A percentile compares a stretch with the other conserved stretches of the same genome.
phyloP scores from a whole-genome alignment of 192 early-diverging fungal genomes.

The Podochytrium sp. region DNA sequence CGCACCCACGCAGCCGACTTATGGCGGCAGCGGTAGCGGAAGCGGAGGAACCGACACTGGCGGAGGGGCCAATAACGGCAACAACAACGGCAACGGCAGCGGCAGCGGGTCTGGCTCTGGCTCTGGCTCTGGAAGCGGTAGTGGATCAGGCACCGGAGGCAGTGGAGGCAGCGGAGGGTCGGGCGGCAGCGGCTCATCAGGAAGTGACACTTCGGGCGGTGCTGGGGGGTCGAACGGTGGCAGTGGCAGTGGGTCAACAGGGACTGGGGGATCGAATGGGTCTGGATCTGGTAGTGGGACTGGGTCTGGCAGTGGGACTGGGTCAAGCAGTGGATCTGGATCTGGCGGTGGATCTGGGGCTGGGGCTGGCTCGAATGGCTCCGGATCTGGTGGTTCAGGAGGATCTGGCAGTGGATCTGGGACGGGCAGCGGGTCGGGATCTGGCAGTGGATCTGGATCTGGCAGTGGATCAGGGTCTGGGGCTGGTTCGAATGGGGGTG shows the following conservation, averaged over 20 bases:
- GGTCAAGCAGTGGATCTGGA: neutral
- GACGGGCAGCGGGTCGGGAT: neutral
- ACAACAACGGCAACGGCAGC: neutral
- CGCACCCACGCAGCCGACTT: neutral
- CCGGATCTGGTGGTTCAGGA: neutral
- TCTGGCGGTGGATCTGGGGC: conserved; percentile 1
- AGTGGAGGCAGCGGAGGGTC: neutral
- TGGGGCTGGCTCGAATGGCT: neutral
- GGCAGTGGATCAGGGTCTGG: conserved; percentile 10
- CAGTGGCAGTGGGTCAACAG: neutral
- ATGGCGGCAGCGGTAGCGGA: neutral
- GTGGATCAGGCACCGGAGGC: conserved; percentile 12
- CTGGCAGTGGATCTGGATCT: neutral
- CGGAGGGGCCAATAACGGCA: neutral
- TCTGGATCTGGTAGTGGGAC: neutral
- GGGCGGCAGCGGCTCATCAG: neutral
- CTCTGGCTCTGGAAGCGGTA: neutral
- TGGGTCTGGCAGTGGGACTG: conserved; percentile 4
- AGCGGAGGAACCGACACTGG: neutral
- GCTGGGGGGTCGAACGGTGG: neutral
- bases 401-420: conserved; percentile 6
- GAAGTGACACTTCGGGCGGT: too few relatives aligned
- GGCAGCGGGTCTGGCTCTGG: neutral
- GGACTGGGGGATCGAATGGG: neutral
- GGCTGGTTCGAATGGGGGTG: neutral